Conservation (phyloP, 179 eudicot genomes). For the Amaranthus tricolor region DNA sequence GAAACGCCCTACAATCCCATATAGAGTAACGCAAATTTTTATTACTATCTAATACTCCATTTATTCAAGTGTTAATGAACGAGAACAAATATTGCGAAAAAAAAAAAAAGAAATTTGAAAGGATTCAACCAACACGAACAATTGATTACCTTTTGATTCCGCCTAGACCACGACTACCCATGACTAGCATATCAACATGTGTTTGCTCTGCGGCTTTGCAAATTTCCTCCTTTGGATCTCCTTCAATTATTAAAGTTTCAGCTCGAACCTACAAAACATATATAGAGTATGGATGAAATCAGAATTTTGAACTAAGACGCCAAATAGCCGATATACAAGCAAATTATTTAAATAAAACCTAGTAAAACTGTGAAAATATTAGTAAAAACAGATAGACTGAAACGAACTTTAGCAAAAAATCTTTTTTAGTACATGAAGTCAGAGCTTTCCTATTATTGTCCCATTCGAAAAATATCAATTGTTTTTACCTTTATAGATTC, state of each 20-base stretch:
- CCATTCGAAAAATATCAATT: too few species aligned
- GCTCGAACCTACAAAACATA: constrained; percentile 39
- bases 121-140: too few species aligned
- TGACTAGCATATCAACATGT: constrained; percentile 61
- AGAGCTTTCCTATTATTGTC: too few species aligned
- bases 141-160: constrained; percentile 47
- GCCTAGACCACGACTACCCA: constrained; percentile 76
- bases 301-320: too few species aligned
- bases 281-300: too few species aligned
- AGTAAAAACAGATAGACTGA: too few species aligned
- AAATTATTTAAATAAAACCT: too few species aligned
- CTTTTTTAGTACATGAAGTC: too few species aligned
- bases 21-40: not conserved
- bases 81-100: not conserved
- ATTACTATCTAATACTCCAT: not conserved
- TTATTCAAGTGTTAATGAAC: not conserved
- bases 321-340: too few species aligned
- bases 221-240: constrained; percentile 64
- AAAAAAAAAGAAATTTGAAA: not conserved
- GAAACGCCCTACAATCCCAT: constrained; percentile 48
- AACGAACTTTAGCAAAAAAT: too few species aligned
- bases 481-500: too few species aligned
- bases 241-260: constrained; percentile 55
- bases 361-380: too few species aligned
- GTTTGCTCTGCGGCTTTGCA: constrained; percentile 52